Conservation (phyloP, 331 rosid genomes). For the Arachis monticola region DNA sequence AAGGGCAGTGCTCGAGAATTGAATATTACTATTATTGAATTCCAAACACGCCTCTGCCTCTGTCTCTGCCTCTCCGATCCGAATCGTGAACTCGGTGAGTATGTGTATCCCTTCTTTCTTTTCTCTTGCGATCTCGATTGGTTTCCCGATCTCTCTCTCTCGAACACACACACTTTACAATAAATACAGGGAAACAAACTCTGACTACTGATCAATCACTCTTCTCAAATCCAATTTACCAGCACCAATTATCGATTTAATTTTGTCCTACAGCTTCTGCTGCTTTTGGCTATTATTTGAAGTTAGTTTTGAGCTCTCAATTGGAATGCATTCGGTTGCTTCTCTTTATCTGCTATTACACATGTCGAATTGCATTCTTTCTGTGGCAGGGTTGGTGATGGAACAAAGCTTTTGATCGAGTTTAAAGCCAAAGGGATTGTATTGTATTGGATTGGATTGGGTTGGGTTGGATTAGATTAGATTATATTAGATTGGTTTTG, state of each 20-base stretch:
- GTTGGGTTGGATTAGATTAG: not conserved
- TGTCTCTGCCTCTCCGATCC: constrained; percentile 44
- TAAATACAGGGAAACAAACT: not conserved
- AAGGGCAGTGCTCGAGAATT: not conserved
- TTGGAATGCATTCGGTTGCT: constrained; percentile 34
- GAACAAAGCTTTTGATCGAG: constrained; percentile 28
- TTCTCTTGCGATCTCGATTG: constrained; percentile 38
- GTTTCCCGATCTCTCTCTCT: constrained; percentile 1
- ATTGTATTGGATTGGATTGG: constrained; percentile 29
- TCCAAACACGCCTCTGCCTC: not conserved
- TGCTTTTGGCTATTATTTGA: constrained; percentile 23
- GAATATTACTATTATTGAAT: not conserved
- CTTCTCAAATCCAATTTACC: constrained; percentile 13
- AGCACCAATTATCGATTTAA: not conserved
- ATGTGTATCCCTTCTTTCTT: not conserved
- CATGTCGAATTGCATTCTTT: constrained; percentile 31
- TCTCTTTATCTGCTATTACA: constrained; percentile 23
- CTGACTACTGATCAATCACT: not conserved
- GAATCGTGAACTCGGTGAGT: constrained; percentile 43
- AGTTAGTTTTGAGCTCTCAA: constrained; percentile 12
- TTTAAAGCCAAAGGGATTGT: not conserved
- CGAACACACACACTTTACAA: constrained; percentile 24
- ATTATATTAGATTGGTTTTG: constrained; percentile 15
- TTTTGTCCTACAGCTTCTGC: not conserved
- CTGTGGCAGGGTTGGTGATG: constrained; percentile 57